phyloP scores from a whole-genome alignment of 768 basidiomycete species.

The Hysterangium stoloniferum region DNA sequence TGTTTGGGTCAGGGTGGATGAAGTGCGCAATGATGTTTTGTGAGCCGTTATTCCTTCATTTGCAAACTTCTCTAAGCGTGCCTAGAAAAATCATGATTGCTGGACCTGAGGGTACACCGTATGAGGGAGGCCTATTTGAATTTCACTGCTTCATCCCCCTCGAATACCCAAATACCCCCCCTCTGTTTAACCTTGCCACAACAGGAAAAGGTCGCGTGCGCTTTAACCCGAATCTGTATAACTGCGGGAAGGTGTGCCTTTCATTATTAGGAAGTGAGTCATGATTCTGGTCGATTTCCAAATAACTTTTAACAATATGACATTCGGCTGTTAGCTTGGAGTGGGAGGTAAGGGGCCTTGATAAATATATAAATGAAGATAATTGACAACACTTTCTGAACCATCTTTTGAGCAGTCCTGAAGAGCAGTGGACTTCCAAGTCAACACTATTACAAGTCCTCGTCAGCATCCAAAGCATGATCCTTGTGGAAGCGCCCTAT shows the following conservation, averaged over 20 bases:
- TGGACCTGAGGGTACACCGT: constrained; percentile 60
- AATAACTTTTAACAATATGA: no score
- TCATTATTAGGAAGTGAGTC: constrained; percentile 38
- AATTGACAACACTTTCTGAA: neutral
- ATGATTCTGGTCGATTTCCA: no score
- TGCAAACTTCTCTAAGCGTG: constrained; percentile 11
- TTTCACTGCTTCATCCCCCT: constrained; percentile 53
- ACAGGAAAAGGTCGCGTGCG: constrained; percentile 43
- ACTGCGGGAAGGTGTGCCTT: constrained; percentile 43
- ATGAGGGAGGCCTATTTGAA: constrained; percentile 59
- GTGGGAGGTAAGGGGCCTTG: constrained; percentile 41
- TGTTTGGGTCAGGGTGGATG: constrained; percentile 50
- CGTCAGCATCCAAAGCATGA: constrained; percentile 54
- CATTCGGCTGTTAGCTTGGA: no score
- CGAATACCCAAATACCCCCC: constrained; percentile 40
- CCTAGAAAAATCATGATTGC: constrained; percentile 49
- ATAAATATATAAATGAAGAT: neutral
- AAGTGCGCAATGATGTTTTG: constrained; percentile 50
- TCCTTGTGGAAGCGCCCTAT: constrained; percentile 44
- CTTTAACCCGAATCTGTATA: constrained; percentile 52
- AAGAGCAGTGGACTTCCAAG: constrained; percentile 40
- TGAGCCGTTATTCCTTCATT: constrained; percentile 22
- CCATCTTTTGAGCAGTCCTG: constrained; percentile 21
- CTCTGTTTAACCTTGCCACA: constrained; percentile 43
- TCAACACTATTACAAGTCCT: constrained; percentile 52